Conservation (phyloP, 2,329 filamentous ascomycete species). For the Alternaria alternata region DNA sequence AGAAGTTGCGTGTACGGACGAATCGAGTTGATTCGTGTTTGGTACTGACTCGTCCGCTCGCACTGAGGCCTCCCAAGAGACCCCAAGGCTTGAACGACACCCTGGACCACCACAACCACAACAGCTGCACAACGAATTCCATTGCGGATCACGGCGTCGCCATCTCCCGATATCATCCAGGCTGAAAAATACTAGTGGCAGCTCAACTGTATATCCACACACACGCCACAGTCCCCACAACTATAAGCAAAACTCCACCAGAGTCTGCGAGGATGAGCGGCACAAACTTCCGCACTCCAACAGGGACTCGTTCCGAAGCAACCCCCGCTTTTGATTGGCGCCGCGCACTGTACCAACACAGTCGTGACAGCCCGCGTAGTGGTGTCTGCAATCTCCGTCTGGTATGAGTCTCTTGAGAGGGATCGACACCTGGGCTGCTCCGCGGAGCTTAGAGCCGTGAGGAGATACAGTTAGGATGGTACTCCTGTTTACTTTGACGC, state of each 20-base stretch:
- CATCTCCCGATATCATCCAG: background rate
- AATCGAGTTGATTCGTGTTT: background rate
- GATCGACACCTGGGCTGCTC: background rate
- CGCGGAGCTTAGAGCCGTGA: background rate
- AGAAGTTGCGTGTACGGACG: background rate
- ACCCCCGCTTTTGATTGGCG: background rate
- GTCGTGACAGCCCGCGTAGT: background rate
- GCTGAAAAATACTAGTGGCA: background rate
- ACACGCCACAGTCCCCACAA: constrained; percentile 1
- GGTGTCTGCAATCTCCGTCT: background rate
- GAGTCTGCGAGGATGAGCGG: background rate
- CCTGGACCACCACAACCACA: background rate
- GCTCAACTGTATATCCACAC: background rate
- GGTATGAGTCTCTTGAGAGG: background rate
- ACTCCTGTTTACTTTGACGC: background rate
- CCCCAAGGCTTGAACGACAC: background rate
- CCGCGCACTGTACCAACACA: background rate
- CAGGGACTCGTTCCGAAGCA: background rate
- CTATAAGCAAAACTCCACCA: background rate
- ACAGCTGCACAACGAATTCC: background rate
- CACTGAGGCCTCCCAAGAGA: background rate
- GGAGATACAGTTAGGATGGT: background rate
- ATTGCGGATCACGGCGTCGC: background rate
- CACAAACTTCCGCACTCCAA: background rate
- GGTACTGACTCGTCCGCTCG: background rate